A percentile compares a stretch with the other conserved stretches of the same genome.
Evolutionary conservation across 2,329 filamentous ascomycete species (phyloP).

Genomic region (Microcera coccophila): DNA sequence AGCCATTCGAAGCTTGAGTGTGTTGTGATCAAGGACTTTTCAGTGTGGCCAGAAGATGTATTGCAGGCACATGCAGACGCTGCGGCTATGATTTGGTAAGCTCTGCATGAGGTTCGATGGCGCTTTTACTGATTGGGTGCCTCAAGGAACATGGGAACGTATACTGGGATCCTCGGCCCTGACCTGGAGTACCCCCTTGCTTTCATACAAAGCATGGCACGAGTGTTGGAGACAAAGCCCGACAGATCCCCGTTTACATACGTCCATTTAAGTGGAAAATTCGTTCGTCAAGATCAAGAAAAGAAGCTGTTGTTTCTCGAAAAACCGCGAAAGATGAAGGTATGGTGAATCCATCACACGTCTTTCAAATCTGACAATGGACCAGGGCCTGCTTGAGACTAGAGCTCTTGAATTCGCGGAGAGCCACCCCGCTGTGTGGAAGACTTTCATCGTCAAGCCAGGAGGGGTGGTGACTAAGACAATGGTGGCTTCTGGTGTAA

Average conservation of each 20-base stretch:
- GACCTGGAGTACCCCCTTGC: constrained; percentile 22
- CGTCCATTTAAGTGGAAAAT: constrained; percentile 33
- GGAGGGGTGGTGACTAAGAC: constrained; percentile 11
- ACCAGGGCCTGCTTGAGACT: constrained; percentile 15
- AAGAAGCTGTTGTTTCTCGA: constrained; percentile 24
- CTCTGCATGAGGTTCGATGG: neutral
- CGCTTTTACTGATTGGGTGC: neutral
- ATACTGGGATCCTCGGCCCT: constrained; percentile 12
- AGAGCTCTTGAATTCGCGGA: constrained; percentile 11
- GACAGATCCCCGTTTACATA: constrained; percentile 22
- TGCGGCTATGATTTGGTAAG: constrained; percentile 23
- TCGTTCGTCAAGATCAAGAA: constrained; percentile 32
- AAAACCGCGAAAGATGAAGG: constrained; percentile 20
- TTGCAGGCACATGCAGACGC: constrained; percentile 15
- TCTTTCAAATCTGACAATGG: neutral
- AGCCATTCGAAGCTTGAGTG: constrained; percentile 12
- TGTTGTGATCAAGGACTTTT: constrained; percentile 19
- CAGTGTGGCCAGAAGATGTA: constrained; percentile 14
- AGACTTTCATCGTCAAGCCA: constrained; percentile 17
- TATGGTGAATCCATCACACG: rapidly evolving
- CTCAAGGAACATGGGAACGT: constrained; percentile 20
- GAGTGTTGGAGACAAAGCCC: constrained; percentile 4
- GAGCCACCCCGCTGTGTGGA: constrained; percentile 9
- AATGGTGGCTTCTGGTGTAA: neutral
- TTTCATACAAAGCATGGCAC: constrained; percentile 11